Base-by-base conservation (phyloP, 2,329 filamentous ascomycete genomes). In the Phialophora verrucosa region DNA sequence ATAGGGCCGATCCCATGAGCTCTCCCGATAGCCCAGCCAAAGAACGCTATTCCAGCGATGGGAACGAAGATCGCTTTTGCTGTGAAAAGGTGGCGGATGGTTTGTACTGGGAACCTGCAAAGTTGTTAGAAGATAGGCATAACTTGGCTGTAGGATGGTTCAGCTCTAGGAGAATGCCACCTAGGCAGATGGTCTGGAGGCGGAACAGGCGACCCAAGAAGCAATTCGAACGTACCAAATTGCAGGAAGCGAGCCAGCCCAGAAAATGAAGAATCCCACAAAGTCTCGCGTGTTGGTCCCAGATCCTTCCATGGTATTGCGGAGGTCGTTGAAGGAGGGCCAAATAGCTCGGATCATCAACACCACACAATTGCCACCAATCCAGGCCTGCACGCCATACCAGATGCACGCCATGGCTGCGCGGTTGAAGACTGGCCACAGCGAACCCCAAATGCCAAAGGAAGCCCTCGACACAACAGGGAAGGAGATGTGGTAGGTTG, bases 361-460 rank as follows among this genome's bases (percentile, higher is more conserved):
- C 32, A 69, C 72, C 17, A 78, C 74, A 58, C 76, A 78, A 61
- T 76, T 68, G 14, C 78, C 79, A 27, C 79, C 79, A 20, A 73
- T 78, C 63, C 75, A 78, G 20, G 75, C 74, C 63, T 80, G 79
- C 4, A 79, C 76, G 1, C 63, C 70, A 44, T 72, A 81, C 59
- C 72, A 73, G 23, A 84, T 76, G 75, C 84, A 86, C 31, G 78
- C 81, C 27, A 81, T 78, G 92, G 92, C 58, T 27, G 58, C 91
- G 50, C 93, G 87, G 75, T 96, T 96, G 71, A 96, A 89, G 0
- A 96, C 88, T 0, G 93, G 92, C 93, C 93, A 96, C 59, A 96
- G 79, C 31, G 88, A 89, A 17, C 81, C 81, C 77, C 78, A 82
- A 31, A 79, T 74, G 25, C 76, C 75, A 44, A 72, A 72, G 12